Base-by-base conservation (phyloP, 2,329 filamentous ascomycete species). In the Pseudocercospora pini-densiflorae region DNA sequence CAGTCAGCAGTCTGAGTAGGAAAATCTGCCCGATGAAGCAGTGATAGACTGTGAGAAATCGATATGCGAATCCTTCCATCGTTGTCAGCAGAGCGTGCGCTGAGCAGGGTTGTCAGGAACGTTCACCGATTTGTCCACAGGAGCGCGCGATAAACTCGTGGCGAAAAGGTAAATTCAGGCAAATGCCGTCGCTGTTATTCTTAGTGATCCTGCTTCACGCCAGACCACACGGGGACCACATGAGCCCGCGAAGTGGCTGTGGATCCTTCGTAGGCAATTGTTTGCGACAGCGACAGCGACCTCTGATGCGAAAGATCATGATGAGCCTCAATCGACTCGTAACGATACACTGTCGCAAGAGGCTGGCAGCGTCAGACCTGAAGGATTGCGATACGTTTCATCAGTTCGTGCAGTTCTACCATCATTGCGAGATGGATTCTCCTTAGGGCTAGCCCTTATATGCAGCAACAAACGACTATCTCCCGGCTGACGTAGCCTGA, bases 1-100 rank as follows among this genome's bases (percentile, higher is more conserved):
- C 33, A 21, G 55, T 58, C 55, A 43, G 55, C 55, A 43, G 31
- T 40, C 40, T 36, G 49, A 54, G 14, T 54, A 54, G 27, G 27
- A 21, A 23, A 33, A 24, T 33, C 29, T 40, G 54, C 29, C 31
- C 16, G 54, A 57, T 31, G 53, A 33, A 36, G 53, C 19, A 33
- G 23, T 55, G 53, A 55, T 33, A 21, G 27, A 55, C 53, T n/a
- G 29, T 57, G 27, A 31, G 31, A n/a, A 14, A 57, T 33, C 16
- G 49, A 57, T 23, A n/a, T 57, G 9, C 12, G 24, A 57, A 36
- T 57, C 29, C 53, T 57, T 23, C 53, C 23, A 29, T 31, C 23
- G 49, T 23, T 53, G 49, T 57, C 53, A 36, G 53, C 53, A 57
- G 2, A 33, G 23, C 19, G 23, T 12, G 10, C 24, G 21, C 21